These are phyloP conservation scores for Capronia coronata DNA, from an alignment of 2,329 filamentous ascomycete genomes.

Conservation along the genomic window DNA sequence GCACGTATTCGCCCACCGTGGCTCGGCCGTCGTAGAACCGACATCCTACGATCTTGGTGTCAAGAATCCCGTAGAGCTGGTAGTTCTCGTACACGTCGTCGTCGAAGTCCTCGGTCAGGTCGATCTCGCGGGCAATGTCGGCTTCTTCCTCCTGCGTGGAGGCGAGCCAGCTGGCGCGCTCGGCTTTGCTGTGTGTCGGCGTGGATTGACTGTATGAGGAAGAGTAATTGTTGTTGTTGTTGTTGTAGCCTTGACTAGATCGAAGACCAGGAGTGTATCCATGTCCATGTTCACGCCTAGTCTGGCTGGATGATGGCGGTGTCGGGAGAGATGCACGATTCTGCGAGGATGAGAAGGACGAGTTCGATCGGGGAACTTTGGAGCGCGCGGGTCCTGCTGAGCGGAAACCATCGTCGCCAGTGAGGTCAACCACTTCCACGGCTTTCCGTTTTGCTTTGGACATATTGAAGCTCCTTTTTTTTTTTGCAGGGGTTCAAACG, in stretches of 20 bases:
- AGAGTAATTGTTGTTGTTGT: not conserved
- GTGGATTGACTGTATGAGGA: not conserved
- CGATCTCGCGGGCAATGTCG: slow-evolving; percentile 26
- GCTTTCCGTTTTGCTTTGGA: slow-evolving; percentile 14
- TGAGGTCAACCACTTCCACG: slow-evolving; percentile 18
- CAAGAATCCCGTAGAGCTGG: slow-evolving; percentile 40
- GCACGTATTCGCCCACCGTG: slow-evolving; percentile 56
- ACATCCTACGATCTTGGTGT: slow-evolving; percentile 55
- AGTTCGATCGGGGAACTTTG: slow-evolving; percentile 7
- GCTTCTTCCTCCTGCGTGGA: slow-evolving; percentile 30
- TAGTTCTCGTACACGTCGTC: slow-evolving; percentile 34
- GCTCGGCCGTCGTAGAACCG: slow-evolving; percentile 60
- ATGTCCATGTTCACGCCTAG: not conserved
- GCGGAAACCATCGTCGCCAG: slow-evolving; percentile 15
- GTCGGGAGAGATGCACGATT: slow-evolving; percentile 15
- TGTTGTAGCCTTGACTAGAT: slow-evolving; percentile 7
- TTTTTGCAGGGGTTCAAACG: too few species aligned
- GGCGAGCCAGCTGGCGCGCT: slow-evolving; percentile 17
- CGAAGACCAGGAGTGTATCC: not conserved
- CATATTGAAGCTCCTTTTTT: not conserved
- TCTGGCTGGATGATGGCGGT: slow-evolving; percentile 21
- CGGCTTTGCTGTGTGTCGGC: slow-evolving; percentile 4
- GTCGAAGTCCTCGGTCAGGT: slow-evolving; percentile 33
- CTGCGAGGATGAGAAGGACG: slow-evolving; percentile 12
- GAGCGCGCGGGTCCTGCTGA: not conserved